Base-by-base conservation (phyloP, 192 early-diverging fungal genomes). In the Spizellomyces sp. region DNA sequence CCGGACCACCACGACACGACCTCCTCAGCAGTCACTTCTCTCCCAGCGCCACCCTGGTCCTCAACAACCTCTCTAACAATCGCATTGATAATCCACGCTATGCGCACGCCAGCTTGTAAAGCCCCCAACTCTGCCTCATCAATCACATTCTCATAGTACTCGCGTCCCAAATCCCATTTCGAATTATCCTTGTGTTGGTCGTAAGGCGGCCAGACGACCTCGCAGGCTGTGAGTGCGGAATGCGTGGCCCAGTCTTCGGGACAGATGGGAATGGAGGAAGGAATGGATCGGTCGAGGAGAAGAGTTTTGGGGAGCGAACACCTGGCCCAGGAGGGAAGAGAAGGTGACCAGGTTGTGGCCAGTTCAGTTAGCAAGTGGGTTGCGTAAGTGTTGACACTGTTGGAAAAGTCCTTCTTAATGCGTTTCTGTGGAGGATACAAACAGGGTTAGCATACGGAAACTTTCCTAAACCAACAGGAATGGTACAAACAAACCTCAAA, bases 191-290 rank as follows among this genome's bases (percentile, higher is more conserved):
- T 46, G 50, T 67, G n/a, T 10, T 60, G 17, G 9, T 55, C 70
- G 17, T 62, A 43, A 17, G 12, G 21, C 19, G 63, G 42, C 78
- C 78, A 83, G 21, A 80, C 77, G 36, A 48, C 21, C 9, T 45
- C 22, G 69, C 82, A 83, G 69, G 70, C 61, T 27, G 80, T 63
- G 8, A 10, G 22, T 55, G 78, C 58, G 9, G 79, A 71, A 6
- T 83, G 76, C 42, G 43, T 45, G 17, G 73, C 68, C 76, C 78
- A 83, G 15, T 76, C 54, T 17, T 41, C 15, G 9, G 70, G 70
- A 48, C 76, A 64, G 42, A 76, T 54, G 43, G 62, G 46, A 36
- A 64, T 14, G 43, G 60, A 42, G 45, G 8, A 14, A 41, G 17
- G 60, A 12, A 62, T 36, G 41, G 17, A 36, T 36, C 5, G 6